Conservation (phyloP, 2,329 filamentous ascomycete genomes). For the Talaromyces sp. region DNA sequence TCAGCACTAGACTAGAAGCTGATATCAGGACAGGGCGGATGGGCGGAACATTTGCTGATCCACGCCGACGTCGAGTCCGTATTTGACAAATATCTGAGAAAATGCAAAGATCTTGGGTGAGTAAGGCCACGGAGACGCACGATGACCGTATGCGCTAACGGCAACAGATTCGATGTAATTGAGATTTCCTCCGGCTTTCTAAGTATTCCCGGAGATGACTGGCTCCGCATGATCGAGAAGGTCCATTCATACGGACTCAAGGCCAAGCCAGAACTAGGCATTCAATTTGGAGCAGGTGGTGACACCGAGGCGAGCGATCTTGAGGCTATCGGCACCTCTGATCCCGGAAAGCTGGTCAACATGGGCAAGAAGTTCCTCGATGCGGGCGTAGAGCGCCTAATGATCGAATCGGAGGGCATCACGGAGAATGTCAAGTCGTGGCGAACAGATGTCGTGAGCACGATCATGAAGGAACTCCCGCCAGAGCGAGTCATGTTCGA, state of each 20-base stretch:
- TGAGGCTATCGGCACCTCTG: conserved; percentile 46
- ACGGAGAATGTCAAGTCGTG: conserved; percentile 53
- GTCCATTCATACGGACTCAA: conserved; percentile 46
- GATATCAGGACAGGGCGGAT: conserved; percentile 40
- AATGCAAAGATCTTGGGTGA: conserved; percentile 49
- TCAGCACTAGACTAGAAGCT: not conserved
- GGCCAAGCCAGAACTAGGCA: conserved; percentile 53
- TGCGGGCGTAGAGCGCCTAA: conserved; percentile 51
- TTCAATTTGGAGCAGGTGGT: conserved; percentile 55
- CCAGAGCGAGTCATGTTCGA: conserved; percentile 56
- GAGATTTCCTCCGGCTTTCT: conserved; percentile 53
- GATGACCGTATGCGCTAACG: not conserved
- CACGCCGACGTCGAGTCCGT: conserved; percentile 41
- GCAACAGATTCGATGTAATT: conserved; percentile 48
- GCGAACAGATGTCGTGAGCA: conserved; percentile 53
- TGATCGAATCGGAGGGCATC: conserved; percentile 59
- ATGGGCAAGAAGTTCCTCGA: conserved; percentile 49
- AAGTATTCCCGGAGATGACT: conserved; percentile 51
- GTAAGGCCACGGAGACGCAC: conserved; percentile 5
- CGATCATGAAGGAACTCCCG: conserved; percentile 49
- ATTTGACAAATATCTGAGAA: conserved; percentile 50
- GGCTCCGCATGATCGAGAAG: conserved; percentile 49
- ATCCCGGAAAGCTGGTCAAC: conserved; percentile 47
- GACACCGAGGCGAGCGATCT: conserved; percentile 47
- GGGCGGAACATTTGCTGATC: conserved; percentile 51